phyloP scores from a whole-genome alignment of 1,139 yeast genomes.

The Pneumocystis wakefieldiae region DNA sequence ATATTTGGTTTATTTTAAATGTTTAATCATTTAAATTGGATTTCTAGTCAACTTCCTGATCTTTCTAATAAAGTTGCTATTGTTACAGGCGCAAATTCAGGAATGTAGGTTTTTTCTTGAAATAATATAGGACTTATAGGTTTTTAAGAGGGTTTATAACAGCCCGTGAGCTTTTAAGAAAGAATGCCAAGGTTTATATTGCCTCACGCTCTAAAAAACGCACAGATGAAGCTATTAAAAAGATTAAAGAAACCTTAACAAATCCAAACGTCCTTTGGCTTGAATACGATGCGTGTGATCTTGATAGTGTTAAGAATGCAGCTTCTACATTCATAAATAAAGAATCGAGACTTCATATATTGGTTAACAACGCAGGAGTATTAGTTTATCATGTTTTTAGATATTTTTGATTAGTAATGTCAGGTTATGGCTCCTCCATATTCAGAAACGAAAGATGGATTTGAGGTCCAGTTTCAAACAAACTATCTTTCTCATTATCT shows the following conservation, averaged over 20 bases:
- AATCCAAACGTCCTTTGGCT: constrained; percentile 18
- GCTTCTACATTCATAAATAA: constrained; percentile 11
- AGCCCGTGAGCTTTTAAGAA: constrained; percentile 16
- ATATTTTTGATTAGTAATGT: neutral
- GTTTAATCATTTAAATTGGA: constrained; percentile 19
- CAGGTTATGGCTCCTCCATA: constrained; percentile 10
- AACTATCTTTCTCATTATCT: constrained; percentile 65
- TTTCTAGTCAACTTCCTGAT: constrained; percentile 32
- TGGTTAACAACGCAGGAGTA: constrained; percentile 16
- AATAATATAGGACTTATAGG: neutral
- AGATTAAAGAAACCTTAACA: constrained; percentile 20
- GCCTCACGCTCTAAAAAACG: constrained; percentile 29
- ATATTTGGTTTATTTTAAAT: neutral
- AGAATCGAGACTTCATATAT: constrained; percentile 14
- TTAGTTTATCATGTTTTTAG: constrained; percentile 8
- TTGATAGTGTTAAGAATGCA: constrained; percentile 18
- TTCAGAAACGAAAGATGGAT: constrained; percentile 15
- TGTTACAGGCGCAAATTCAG: constrained; percentile 15
- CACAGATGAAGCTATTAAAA: constrained; percentile 25
- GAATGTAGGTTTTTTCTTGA: neutral
- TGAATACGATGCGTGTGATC: constrained; percentile 32
- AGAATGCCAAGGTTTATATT: constrained; percentile 33
- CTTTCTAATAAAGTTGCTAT: constrained; percentile 25
- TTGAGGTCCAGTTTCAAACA: constrained; percentile 51
- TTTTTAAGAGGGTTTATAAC: constrained; percentile 17